A percentile compares a stretch with the other conserved stretches of the same genome.
Conservation (phyloP, 352 stramenopile genomes). For the Elongisporangium anandrum region DNA sequence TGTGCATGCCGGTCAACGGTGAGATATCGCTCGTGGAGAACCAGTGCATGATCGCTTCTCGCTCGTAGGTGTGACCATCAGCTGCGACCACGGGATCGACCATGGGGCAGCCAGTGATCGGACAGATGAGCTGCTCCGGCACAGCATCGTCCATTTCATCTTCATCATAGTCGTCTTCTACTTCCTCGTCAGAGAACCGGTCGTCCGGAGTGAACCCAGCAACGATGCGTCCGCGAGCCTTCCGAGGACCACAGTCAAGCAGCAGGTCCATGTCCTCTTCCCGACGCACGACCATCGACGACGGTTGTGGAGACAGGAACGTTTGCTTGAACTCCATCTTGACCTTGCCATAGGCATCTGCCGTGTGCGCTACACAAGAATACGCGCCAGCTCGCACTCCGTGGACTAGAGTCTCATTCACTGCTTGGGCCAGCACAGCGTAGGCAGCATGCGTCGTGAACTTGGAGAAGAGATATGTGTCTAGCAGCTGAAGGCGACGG, state of each 20-base stretch:
- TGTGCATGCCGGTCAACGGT: conserved; percentile 69
- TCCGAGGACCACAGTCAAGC: conserved; percentile 36
- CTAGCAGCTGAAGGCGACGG: conserved; percentile 33
- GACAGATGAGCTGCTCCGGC: conserved; percentile 79
- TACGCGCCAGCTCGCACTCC: conserved; percentile 39
- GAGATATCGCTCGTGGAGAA: conserved; percentile 84
- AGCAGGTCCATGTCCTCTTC: conserved; percentile 30
- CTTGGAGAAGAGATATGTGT: conserved; percentile 35
- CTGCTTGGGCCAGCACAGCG: conserved; percentile 25
- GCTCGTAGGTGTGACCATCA: conserved; percentile 98
- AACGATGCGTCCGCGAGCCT: conserved; percentile 45
- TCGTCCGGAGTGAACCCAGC: conserved; percentile 39
- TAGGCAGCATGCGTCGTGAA: conserved; percentile 45
- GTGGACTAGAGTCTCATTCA: conserved; percentile 26
- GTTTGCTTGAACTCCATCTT: conserved; percentile 52
- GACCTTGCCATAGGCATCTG: conserved; percentile 36
- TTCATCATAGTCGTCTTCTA: conserved; percentile 25
- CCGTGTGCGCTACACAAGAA: conserved; percentile 28
- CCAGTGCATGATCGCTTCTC: conserved; percentile 92
- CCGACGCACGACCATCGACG: conserved; percentile 6
- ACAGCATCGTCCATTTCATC: conserved; percentile 19
- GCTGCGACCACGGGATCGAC: conserved; percentile 94
- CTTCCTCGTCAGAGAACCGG: conserved; percentile 19
- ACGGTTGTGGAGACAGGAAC: conserved; percentile 22
- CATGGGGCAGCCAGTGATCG: conserved; percentile 95